These are phyloP conservation scores for Raphanus sativus DNA, from an alignment of 345 rosid genomes.

Conservation along the genomic window DNA sequence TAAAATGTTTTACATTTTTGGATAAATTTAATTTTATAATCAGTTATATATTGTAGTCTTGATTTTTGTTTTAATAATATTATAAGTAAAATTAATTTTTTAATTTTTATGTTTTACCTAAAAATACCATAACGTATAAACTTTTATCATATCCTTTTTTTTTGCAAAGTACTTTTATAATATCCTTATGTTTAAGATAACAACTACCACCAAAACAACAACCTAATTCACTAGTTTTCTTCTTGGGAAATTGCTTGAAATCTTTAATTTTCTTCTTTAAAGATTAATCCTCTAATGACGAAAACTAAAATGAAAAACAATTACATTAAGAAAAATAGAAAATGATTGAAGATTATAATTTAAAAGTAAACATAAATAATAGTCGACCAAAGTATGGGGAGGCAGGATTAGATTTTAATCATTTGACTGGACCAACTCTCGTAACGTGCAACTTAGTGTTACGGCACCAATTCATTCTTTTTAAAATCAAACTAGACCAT, in stretches of 20 bases:
- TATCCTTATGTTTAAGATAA: background rate
- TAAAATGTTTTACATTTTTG: background rate
- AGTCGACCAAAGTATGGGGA: constrained; percentile 32
- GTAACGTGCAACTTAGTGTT: constrained; percentile 45
- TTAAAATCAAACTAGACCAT: background rate
- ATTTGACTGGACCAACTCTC: constrained; percentile 34
- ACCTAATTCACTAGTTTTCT: background rate
- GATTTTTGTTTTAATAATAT: no score
- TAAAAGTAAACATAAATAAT: background rate
- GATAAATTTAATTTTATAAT: background rate
- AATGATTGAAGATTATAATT: background rate
- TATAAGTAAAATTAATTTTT: no score
- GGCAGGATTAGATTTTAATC: constrained; percentile 23
- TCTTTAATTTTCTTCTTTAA: background rate
- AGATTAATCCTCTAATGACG: background rate
- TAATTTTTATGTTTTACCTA: no score
- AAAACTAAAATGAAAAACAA: background rate
- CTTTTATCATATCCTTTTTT: no score
- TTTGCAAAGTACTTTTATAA: no score
- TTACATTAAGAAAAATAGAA: background rate
- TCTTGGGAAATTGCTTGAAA: no score
- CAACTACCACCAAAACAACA: background rate
- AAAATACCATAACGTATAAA: no score
- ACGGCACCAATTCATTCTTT: constrained; percentile 35
- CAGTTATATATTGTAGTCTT: no score